phyloP scores from a whole-genome alignment of 176 grass and related monocot species.

The Triticum monococcum region DNA sequence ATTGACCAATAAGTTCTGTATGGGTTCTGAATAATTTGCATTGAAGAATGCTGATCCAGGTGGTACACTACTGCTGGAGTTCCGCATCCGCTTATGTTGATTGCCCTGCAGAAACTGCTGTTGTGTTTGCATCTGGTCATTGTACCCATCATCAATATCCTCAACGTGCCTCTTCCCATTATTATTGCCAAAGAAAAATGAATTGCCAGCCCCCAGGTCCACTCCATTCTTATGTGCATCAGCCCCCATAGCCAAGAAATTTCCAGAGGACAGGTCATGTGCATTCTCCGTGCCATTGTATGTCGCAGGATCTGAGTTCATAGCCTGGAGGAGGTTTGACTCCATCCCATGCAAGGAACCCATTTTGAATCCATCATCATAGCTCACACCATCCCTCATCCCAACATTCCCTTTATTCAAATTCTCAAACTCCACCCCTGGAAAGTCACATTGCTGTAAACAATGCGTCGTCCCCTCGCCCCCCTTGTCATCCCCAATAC shows the following conservation, averaged over 20 bases:
- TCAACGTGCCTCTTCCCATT: conserved; percentile 72
- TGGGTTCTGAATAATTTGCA: conserved; percentile 36
- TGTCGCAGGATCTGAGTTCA: conserved; percentile 46
- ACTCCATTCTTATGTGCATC: conserved; percentile 59
- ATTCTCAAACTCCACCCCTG: conserved; percentile 77
- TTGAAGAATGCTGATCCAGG: conserved; percentile 37
- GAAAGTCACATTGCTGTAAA: conserved; percentile 52
- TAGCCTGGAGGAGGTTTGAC: conserved; percentile 79
- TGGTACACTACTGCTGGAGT: conserved; percentile 32
- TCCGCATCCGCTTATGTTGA: conserved; percentile 56
- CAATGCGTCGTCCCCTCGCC: conserved; percentile 42
- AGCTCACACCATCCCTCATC: conserved; percentile 50
- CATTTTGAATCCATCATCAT: conserved; percentile 53
- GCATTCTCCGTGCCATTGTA: conserved; percentile 55
- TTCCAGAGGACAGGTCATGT: conserved; percentile 51
- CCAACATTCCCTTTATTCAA: conserved; percentile 66
- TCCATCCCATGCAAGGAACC: conserved; percentile 72
- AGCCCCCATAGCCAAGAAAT: conserved; percentile 74
- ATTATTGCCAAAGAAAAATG: conserved; percentile 65
- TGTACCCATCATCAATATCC: conserved; percentile 73
- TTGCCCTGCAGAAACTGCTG: conserved; percentile 52
- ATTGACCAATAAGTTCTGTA: conserved; percentile 34
- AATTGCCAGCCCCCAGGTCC: conserved; percentile 34
- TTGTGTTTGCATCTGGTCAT: conserved; percentile 43
- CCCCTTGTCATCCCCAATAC: conserved; percentile 38